Conservation (phyloP, 768 basidiomycete species). For the Terana coerulea region DNA sequence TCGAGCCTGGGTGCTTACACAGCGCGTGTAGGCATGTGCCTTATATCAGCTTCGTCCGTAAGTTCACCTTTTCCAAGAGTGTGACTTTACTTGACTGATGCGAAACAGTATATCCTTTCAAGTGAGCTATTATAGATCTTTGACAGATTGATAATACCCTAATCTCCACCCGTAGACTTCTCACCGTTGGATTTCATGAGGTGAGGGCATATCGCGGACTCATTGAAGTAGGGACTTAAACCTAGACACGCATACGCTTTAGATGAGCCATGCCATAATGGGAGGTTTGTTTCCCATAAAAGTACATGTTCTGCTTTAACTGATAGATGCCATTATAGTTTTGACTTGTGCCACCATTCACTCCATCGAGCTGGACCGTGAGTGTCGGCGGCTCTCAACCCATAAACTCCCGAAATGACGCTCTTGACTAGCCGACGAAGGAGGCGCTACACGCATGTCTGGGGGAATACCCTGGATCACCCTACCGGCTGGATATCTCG, state of each 20-base stretch:
- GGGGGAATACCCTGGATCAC: slow-evolving; percentile 82
- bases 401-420: slow-evolving; percentile 6
- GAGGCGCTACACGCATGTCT: slow-evolving; percentile 82
- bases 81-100: not conserved
- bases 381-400: slow-evolving; percentile 28
- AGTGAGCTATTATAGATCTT: slow-evolving; percentile 60
- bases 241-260: not conserved
- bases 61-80: slow-evolving; percentile 28
- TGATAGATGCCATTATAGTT: slow-evolving; percentile 27
- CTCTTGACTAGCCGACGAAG: slow-evolving; percentile 66
- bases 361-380: slow-evolving; percentile 85
- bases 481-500: slow-evolving; percentile 82
- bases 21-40: slow-evolving; percentile 65
- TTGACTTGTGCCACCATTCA: slow-evolving; percentile 85
- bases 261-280: slow-evolving; percentile 86
- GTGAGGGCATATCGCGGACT: slow-evolving; percentile 38
- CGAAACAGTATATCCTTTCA: slow-evolving; percentile 80
- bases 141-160: not conserved
- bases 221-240: too few relatives aligned
- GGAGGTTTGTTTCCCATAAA: slow-evolving; percentile 35
- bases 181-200: slow-evolving; percentile 90
- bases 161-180: slow-evolving; percentile 41
- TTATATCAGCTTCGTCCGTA: slow-evolving; percentile 66
- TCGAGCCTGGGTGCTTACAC: not conserved
- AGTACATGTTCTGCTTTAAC: not conserved